Conservation (phyloP, 768 basidiomycete genomes). For the Phylloporus scabripes region DNA sequence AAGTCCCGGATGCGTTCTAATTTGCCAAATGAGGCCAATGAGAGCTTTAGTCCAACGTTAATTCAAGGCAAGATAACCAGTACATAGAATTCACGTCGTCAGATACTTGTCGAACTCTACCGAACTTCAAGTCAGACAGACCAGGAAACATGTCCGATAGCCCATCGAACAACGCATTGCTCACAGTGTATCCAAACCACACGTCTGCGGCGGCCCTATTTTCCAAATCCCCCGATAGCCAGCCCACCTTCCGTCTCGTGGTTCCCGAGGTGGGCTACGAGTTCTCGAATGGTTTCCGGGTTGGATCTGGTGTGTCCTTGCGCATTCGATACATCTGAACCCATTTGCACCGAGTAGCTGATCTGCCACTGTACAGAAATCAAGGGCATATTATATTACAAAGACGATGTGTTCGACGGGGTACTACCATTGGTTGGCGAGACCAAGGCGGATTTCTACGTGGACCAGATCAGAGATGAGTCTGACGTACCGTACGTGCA, state of each 20-base stretch:
- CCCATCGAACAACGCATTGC: background rate
- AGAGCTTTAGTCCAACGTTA: background rate
- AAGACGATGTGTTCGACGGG: background rate
- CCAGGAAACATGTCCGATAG: no score
- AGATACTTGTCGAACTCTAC: no score
- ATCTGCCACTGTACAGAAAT: background rate
- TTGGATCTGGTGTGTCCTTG: background rate
- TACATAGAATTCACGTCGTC: no score
- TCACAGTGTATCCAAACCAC: background rate
- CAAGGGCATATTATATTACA: background rate
- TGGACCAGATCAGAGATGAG: background rate
- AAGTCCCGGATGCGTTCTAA: no score
- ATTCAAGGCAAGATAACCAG: no score
- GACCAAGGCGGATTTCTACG: background rate
- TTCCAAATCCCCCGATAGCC: background rate
- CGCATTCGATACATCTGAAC: no score
- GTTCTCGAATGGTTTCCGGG: background rate
- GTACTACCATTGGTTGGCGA: background rate
- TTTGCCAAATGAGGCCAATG: no score
- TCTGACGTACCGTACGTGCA: background rate
- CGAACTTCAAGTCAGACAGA: no score
- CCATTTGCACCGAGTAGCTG: background rate
- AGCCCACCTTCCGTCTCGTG: background rate
- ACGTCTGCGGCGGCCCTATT: background rate
- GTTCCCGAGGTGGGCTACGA: background rate